Base-by-base conservation (phyloP, 148 eudicot genomes). In the Heliamphora exappendiculata region DNA sequence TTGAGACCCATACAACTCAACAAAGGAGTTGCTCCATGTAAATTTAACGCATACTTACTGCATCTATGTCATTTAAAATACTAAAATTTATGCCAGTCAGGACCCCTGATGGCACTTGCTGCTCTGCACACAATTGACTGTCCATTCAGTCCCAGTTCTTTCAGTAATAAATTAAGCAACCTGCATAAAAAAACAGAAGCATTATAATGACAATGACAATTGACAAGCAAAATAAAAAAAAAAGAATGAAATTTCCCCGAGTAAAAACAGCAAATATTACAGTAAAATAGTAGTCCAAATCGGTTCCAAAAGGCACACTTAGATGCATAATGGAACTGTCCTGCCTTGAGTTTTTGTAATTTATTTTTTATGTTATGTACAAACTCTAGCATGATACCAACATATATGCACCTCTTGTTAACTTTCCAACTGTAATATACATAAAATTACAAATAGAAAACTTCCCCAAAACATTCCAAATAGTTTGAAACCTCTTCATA, bases 31-130 rank as follows among this genome's bases (percentile, higher is more conserved):
- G 19, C 45, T 9, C n/a, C 53, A 45, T 65, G 20, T 39, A 64
- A 72, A 70, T 17, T 16, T 3, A 73, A 26, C 36, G 68, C 33
- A 74, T 74, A 82, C 97, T 88, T 87, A 94, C 98, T 34, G 91
- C 97, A 73, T 91, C 97, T 28, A 75, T 71, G 80, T 88, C 90
- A 22, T 88, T 82, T 67, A 95, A 70, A 58, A 95, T 80, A 68
- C 75, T 77, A 41, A 95, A 86, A 16, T 68, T 77, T 77, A 95
- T 83, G 64, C 92, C 87, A 51, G 82, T 87, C 67, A 95, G 85
- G 51, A 75, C 41, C 62, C 86, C 98, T 49, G 58, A 72, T 44
- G 92, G 88, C 70, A 86, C 86, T 81, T 84, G 86, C 60, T 79
- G 88, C 81, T 86, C 90, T 33, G 42, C 77, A 33, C 76, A 66